These are phyloP conservation scores for Fraxinus americana DNA, from an alignment of 257 asterid species.

Conservation along the genomic window DNA sequence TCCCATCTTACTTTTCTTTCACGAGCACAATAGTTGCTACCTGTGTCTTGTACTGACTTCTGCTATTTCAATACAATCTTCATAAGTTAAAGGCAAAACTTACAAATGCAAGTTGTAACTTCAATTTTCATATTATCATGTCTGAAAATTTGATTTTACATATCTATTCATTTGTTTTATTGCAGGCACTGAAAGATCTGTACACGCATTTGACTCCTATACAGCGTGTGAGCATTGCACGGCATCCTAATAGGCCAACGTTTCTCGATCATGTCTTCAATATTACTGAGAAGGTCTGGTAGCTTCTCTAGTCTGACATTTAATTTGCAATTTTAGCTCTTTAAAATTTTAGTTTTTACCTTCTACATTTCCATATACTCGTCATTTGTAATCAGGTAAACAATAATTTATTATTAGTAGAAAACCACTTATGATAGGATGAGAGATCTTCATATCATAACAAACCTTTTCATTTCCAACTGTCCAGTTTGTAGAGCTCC, in stretches of 20 bases:
- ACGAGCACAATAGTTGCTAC: slow-evolving; percentile 14
- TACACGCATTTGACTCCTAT: slow-evolving; percentile 77
- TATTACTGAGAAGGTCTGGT: slow-evolving; percentile 76
- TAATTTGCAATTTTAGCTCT: slow-evolving; percentile 4
- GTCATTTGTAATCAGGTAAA: neutral
- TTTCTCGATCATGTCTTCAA: slow-evolving; percentile 86
- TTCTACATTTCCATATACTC: neutral
- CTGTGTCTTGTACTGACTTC: neutral
- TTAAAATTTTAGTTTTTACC: neutral
- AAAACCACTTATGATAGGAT: neutral
- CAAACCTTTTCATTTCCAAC: slow-evolving; percentile 14
- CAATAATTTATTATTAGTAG: neutral
- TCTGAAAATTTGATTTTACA: slow-evolving; percentile 4
- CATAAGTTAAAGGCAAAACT: slow-evolving; percentile 14
- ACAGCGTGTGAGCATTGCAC: slow-evolving; percentile 81
- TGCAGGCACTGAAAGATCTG: slow-evolving; percentile 82
- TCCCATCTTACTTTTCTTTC: slow-evolving; percentile 6
- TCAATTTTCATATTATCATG: slow-evolving; percentile 5
- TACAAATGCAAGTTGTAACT: slow-evolving; percentile 17
- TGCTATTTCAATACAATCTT: slow-evolving; percentile 1
- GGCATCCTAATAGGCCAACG: slow-evolving; percentile 90
- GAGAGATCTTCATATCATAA: slow-evolving; percentile 14
- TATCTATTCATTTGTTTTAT: slow-evolving; percentile 43
- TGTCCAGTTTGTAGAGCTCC: slow-evolving; percentile 89
- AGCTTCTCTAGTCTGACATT: slow-evolving; percentile 29